These are phyloP conservation scores for Aethionema arabicum DNA, from an alignment of 345 rosid genomes.

Conservation along the genomic window DNA sequence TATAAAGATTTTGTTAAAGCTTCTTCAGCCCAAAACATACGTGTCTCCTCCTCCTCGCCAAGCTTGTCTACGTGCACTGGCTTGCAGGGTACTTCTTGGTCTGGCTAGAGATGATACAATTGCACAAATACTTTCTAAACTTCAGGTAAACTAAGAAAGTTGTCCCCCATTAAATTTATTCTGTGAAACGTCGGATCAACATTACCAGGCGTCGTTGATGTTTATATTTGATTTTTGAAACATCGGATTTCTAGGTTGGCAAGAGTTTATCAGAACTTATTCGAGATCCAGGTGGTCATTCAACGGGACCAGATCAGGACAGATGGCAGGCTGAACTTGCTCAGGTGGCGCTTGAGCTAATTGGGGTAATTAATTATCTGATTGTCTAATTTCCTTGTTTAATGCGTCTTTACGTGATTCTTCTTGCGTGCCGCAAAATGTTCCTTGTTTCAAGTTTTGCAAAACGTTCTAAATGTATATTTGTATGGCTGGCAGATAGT, in stretches of 20 bases:
- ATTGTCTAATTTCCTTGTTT: constrained; percentile 9
- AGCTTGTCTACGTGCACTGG: constrained; percentile 92
- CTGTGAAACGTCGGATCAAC: constrained; percentile 24
- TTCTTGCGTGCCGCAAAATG: constrained; percentile 19
- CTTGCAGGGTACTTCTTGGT: constrained; percentile 95
- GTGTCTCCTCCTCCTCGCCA: constrained; percentile 80
- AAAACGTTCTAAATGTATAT: constrained; percentile 12
- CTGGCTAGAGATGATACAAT: constrained; percentile 94
- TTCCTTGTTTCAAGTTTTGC: constrained; percentile 14
- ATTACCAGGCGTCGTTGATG: constrained; percentile 13
- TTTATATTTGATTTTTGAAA: constrained; percentile 11
- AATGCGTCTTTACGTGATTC: constrained; percentile 1
- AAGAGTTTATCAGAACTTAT: constrained; percentile 92
- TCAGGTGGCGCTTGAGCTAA: constrained; percentile 94
- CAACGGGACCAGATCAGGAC: constrained; percentile 77
- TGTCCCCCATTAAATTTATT: constrained; percentile 11
- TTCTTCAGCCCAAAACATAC: constrained; percentile 85
- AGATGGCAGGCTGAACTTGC: constrained; percentile 97
- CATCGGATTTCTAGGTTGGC: constrained; percentile 67
- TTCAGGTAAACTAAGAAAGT: constrained; percentile 57
- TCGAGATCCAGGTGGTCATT: constrained; percentile 84
- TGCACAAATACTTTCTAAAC: constrained; percentile 97
- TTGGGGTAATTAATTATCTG: constrained; percentile 66
- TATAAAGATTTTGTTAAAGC: constrained; percentile 92
- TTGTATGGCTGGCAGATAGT: constrained; percentile 62